These are phyloP conservation scores for Diddensiella transvaalensis DNA, from an alignment of 805 yeast genomes.

Conservation along the genomic window DNA sequence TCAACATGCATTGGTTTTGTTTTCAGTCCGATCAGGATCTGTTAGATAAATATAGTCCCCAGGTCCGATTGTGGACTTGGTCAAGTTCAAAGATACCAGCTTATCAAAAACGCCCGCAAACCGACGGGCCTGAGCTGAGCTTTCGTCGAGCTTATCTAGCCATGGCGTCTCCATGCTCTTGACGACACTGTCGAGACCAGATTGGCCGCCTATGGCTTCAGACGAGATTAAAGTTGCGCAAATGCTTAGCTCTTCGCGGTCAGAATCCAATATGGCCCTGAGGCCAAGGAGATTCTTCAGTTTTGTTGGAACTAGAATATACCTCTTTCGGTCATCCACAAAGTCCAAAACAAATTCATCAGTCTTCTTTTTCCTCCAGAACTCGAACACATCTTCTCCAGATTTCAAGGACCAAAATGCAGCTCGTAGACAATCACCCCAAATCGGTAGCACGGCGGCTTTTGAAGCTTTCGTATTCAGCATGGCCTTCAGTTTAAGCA, in stretches of 20 bases:
- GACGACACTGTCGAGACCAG: neutral
- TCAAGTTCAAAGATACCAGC: neutral
- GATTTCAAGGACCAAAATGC: slow-evolving; percentile 2
- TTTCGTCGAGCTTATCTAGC: neutral
- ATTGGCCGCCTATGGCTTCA: neutral
- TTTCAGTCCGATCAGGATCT: neutral
- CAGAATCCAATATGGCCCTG: neutral
- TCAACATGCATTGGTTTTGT: too few relatives aligned
- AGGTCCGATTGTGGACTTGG: neutral
- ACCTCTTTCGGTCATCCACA: neutral
- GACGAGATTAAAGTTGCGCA: neutral
- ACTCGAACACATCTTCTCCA: slow-evolving; percentile 4
- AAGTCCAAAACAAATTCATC: neutral
- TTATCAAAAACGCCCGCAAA: slow-evolving; percentile 1
- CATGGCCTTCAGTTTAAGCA: slow-evolving; percentile 1
- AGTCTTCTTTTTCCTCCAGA: neutral
- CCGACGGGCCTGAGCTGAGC: neutral
- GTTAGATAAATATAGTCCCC: neutral
- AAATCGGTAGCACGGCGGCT: neutral
- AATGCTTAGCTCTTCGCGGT: neutral
- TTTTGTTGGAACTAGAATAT: neutral
- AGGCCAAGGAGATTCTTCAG: neutral
- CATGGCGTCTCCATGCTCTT: slow-evolving; percentile 1
- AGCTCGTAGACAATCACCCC: slow-evolving; percentile 6
- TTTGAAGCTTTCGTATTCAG: neutral